Percentiles rank a stretch among this genome's conserved stretches.
phyloP scores from a whole-genome alignment of 768 basidiomycete genomes.

The Suillus discolor region DNA sequence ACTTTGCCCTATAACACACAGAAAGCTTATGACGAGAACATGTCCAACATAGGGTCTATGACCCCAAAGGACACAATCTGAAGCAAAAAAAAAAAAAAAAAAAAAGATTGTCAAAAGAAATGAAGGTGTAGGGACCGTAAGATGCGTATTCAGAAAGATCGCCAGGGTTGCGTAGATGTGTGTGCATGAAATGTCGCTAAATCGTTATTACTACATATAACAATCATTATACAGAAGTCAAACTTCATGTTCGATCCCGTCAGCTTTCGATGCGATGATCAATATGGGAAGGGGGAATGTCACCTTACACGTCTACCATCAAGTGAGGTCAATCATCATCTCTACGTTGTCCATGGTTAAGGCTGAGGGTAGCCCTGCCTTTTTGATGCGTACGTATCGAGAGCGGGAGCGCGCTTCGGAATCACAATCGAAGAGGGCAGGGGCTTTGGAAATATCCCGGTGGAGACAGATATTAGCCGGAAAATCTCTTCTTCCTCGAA shows the following conservation, averaged over 20 bases:
- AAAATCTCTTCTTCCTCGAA: constrained; percentile 8
- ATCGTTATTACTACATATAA: constrained; percentile 8
- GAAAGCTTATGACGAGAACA: too few relatives aligned
- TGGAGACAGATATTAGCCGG: constrained; percentile 1
- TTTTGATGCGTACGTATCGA: background rate
- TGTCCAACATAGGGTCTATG: too few relatives aligned
- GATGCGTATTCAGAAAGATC: background rate
- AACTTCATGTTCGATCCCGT: background rate
- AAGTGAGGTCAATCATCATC: constrained; percentile 9
- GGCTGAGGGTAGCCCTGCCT: background rate
- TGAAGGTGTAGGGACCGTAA: constrained; percentile 12
- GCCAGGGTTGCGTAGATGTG: background rate
- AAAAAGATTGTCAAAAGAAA: constrained; percentile 19
- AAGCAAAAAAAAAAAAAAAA: too few relatives aligned
- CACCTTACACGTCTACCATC: background rate
- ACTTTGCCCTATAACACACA: too few relatives aligned
- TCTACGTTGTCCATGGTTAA: background rate
- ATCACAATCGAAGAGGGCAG: background rate
- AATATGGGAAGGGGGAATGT: background rate
- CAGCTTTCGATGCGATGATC: background rate
- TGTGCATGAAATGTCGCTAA: background rate
- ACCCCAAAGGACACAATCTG: too few relatives aligned
- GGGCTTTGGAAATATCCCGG: background rate
- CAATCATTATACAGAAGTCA: background rate
- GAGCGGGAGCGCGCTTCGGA: background rate